Base-by-base conservation (phyloP, 2,329 filamentous ascomycete genomes). In the Cladosporium oxysporum region DNA sequence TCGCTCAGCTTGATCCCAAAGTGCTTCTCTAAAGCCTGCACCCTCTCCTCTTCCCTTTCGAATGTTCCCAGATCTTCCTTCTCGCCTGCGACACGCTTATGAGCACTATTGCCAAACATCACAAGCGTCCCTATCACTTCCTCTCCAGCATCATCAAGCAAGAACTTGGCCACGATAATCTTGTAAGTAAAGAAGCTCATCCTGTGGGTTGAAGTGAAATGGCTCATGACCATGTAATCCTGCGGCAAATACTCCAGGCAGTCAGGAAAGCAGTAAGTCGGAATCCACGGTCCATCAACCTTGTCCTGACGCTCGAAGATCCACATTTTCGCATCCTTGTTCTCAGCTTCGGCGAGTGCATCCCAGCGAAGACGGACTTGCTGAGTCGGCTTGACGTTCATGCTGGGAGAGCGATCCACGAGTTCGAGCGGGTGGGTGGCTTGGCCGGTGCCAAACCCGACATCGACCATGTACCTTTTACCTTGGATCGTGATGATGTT, bases 231-330 rank as follows among this genome's bases (percentile, higher is more conserved):
- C 31, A 80, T 81, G 70, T 87, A 91, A 75, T 91, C 89, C 44
- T 78, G 74, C 8, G 82, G 82, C 33, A 85, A 73, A 74, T 89
- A 90, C 74, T 91, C 88, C 28, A 84, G 77, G 63, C 63, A 53
- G 47, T 90, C 86, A 2, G 83, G 82, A 74, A 92, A 92, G 67
- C 83, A 85, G 75, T 91, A 91, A 65, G 82, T 84, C 2, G 84
- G 78, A 31, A 82, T 79, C 86, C 89, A 93, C 1, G 80, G 79
- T 50, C 76, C 78, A 1, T 82, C 77, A 0, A 76, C 58, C 14
- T 66, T 50, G 21, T 53, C 66, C 68, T 61, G 74, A 65, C 76
- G 71, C 60, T 82, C 77, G 52, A 79, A 79, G 0, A 81, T 76
- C 80, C 81, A 83, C 5, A 81, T 67, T 18, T 79, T 76, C 58